Base-by-base conservation (phyloP, 2,329 filamentous ascomycete genomes). In the Cadophora malorum region DNA sequence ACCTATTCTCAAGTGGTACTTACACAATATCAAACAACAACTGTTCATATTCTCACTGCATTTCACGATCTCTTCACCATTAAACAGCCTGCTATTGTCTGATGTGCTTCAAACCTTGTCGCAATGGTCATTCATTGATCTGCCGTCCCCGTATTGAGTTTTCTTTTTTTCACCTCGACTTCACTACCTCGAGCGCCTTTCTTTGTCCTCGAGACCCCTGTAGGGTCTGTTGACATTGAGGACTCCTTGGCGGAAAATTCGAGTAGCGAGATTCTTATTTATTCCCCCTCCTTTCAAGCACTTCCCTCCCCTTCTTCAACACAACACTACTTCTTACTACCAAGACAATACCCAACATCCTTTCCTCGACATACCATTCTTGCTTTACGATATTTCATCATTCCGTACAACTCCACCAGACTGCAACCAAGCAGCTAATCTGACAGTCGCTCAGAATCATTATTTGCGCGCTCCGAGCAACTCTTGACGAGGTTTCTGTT, bases 371-470 rank as follows among this genome's bases (percentile, higher is more conserved):
- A 55, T 33, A 16, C 7, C 45, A 7, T 35, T 33, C 16, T 63
- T 63, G 16, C 45, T 63, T 63, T 23, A 63, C 28, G 9, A 35
- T 33, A 50, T 14, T 12, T 19, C 23, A 35, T 63, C 28, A 28
- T 63, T 28, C 23, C 45, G 16, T 16, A 45, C 4, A 5, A 14
- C 41, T 31, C 14, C 23, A 35, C 16, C 31, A 50, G 21, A 31
- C 8, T 25, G 16, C 25, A 3, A 10, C 19, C 23, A 31, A 33
- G 16, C 25, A 55, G 28, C 14, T 55, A 16, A 16, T 7, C 9
- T 55, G 14, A 4, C 14, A 8, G 28, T 7, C 14, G 16, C 10
- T 55, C 12, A 55, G 12, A 12, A 53, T 31, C 31, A 9, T 14
- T 10, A 5, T 8, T 53, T 31, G 3, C 10, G 16, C 16, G 8